Conservation (phyloP, 306 rosid species). For the Citrullus amarus region DNA sequence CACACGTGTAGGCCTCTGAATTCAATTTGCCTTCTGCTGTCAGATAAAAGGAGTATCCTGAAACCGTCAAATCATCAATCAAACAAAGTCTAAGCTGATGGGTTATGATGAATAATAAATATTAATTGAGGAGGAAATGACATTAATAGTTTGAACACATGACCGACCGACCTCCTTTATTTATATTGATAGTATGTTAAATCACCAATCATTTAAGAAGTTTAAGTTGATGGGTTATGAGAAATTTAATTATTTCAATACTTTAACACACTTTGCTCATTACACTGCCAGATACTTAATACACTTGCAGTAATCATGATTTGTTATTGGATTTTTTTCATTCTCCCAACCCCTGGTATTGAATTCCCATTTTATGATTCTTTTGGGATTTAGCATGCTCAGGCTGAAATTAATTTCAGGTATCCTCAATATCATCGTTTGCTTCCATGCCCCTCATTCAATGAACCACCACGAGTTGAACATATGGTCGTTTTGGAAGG, state of each 20-base stretch:
- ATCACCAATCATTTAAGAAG: no score
- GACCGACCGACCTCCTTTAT: no score
- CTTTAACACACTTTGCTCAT: neutral
- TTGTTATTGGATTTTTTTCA: neutral
- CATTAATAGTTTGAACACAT: no score
- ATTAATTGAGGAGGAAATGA: no score
- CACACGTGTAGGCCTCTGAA: no score
- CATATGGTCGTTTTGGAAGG: constrained; percentile 74
- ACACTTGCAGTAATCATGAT: neutral
- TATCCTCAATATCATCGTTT: constrained; percentile 60
- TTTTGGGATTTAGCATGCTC: constrained; percentile 8
- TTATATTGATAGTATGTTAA: no score
- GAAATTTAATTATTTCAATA: no score
- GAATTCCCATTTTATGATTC: neutral
- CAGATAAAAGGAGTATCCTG: neutral
- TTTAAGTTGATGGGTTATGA: no score
- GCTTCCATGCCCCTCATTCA: constrained; percentile 73
- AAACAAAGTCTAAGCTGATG: no score
- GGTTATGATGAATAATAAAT: neutral
- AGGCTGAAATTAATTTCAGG: constrained; percentile 31
- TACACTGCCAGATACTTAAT: neutral
- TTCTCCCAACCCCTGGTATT: neutral
- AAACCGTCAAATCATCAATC: neutral
- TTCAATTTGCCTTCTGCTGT: neutral
- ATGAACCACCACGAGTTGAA: constrained; percentile 57